Evolutionary conservation across 495 filamentous ascomycete genomes (phyloP), one percentile per base, ranked within the genome.

Genomic region (Penicillium samsonianum): DNA sequence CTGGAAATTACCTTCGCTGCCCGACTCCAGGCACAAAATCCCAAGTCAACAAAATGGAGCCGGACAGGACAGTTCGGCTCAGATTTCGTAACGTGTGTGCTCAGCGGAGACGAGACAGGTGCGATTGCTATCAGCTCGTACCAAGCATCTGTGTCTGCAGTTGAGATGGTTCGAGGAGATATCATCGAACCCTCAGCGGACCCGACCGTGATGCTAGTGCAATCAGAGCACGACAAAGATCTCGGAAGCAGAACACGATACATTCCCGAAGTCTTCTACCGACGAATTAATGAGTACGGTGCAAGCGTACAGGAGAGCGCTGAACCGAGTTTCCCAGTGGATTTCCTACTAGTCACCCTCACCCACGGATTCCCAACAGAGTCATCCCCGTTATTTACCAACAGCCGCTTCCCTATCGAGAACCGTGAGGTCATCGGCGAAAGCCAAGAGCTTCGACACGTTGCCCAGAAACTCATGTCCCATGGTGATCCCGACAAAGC

Each of bases 261-360:
- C 66, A 96, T 98, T 41, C 94, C 95, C 3, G 94, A 99, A 61
- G 94, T 99, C 16, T 98, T 98, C 76, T 99, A 92, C 73, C 86
- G 94, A 45, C 83, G 86, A 53, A 92, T 96, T 66, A 98, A 99
- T 70, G 92, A 98, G 68, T 96, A 99, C 65, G 95, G 95, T 7
- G 89, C 87, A 52, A 96, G 89, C 65, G 94, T 98, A 2, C 95
- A 96, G 69, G 90, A 98, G 65, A 98, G 96, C 66, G 94, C 95
- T 26, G 97, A 96, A 66, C 94, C 95, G 3, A 83, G 87, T 45
- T 99, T 99, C 69, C 94, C 94, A 0, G 93, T 96, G 30, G 95
- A 98, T 65, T 99, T 97, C 70, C 82, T 99, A 30, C 84, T 97
- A 30, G 90, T 97, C 51, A 97, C 94, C 7, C 82, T 99, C 41